Evolutionary conservation across 2,329 filamentous ascomycete species (phyloP), one percentile per base, ranked within the genome.

Genomic region (Colletotrichum melonis): DNA sequence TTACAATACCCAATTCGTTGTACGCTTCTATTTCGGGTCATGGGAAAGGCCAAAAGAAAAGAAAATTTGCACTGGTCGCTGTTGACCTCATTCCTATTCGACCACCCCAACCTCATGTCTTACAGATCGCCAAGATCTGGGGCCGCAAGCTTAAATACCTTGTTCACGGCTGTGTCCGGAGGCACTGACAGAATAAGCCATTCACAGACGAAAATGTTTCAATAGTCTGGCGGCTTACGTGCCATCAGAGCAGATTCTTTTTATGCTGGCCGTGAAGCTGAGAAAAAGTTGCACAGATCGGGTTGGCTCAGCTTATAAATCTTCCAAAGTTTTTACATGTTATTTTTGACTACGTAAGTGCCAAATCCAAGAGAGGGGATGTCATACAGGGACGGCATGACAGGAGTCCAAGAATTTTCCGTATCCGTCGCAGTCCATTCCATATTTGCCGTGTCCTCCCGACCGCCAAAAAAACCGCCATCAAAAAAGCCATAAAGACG

Each of bases 351-450:
- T 67, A 72, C 35, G 30, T 71, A 26, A 16, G 60, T 70, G 55
- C 19, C 46, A 70, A 58, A 57, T 80, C 80, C 80, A 81, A 83
- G 82, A 84, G 82, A 83, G 81, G 81, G 81, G 81, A 82, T 82
- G 81, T 78, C 81, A 82, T 77, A 76, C 77, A 68, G 35, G 24
- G 58, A 64, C 56, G 74, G 69, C 74, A 75, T 75, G 74, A 75
- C 74, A 72, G 49, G 54, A 64, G 58, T 49, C 60, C 66, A 32
- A 71, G 19, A 35, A 5, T 69, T 64, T 69, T 65, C 60, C 59
- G 26, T 74, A 35, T 69, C 62, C 55, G 64, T 63, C 70, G 56
- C 59, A 54, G 42, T 59, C 55, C 59, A 52, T 35, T 35, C 54
- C 28, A 58, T 68, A 76, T 68, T 46, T 55, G 42, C 65, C 56